Conservation (phyloP, 228 moss, liverwort and hornwort species). For the Sphagnum magellanicum region DNA sequence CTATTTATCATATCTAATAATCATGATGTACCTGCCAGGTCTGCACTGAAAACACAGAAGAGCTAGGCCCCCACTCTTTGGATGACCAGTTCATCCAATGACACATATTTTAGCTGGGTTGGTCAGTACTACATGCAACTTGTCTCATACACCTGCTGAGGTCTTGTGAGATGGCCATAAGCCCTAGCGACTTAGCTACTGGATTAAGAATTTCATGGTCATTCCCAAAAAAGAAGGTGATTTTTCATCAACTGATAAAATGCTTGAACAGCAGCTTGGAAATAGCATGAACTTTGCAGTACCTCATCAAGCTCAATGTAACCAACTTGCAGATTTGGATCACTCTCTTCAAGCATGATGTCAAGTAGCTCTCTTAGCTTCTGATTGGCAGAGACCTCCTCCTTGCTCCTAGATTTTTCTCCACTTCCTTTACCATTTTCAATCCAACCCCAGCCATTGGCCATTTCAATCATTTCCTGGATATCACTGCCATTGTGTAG, state of each 20-base stretch:
- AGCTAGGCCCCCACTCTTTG: too few species aligned
- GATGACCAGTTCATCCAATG: too few species aligned
- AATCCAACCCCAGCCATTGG: constrained; percentile 76
- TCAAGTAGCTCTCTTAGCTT: constrained; percentile 68
- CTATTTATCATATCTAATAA: too few species aligned
- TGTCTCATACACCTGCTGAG: too few species aligned
- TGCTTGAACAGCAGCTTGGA: background rate
- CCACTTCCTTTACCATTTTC: constrained; percentile 10
- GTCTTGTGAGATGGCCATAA: too few species aligned
- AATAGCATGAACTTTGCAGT: background rate
- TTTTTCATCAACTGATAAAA: background rate
- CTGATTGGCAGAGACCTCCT: constrained; percentile 28
- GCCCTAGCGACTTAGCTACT: too few species aligned
- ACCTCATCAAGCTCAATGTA: constrained; percentile 71
- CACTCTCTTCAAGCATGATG: constrained; percentile 75
- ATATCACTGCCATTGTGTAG: constrained; percentile 56
- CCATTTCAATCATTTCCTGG: constrained; percentile 54
- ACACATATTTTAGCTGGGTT: too few species aligned
- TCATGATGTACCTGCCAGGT: too few species aligned
- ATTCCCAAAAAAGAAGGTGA: background rate
- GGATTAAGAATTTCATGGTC: too few species aligned
- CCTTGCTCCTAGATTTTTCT: constrained; percentile 11
- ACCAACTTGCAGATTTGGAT: constrained; percentile 73
- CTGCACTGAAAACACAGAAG: too few species aligned
- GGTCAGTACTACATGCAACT: too few species aligned